Evolutionary conservation across 2,329 filamentous ascomycete species (phyloP).

Genomic region (Fusarium buxicola): DNA sequence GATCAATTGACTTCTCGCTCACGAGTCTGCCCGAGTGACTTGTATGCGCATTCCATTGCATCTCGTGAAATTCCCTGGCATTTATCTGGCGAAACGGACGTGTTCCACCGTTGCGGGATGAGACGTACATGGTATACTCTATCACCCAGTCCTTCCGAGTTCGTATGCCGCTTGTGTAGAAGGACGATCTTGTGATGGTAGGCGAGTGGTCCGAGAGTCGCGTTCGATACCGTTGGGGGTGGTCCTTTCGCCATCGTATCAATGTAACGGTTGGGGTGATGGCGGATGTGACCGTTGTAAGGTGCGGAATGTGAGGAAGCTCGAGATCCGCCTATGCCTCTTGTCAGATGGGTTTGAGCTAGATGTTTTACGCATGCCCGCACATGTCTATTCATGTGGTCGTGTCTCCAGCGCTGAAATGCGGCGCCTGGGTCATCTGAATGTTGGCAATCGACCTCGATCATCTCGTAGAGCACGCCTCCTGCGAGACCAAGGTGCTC

Average conservation of each 20-base stretch:
- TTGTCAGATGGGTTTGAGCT: conserved; percentile 13
- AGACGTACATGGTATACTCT: conserved; percentile 57
- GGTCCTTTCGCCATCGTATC: conserved; percentile 51
- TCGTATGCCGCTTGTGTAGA: conserved; percentile 46
- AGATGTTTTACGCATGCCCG: conserved; percentile 14
- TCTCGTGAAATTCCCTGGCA: conserved; percentile 55
- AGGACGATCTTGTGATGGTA: conserved; percentile 7
- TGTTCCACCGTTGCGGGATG: conserved; percentile 53
- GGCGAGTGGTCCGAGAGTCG: conserved; percentile 55
- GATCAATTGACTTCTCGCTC: conserved; percentile 47
- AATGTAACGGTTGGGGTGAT: conserved; percentile 55
- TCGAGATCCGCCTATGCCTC: conserved; percentile 54
- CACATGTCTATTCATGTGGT: conserved; percentile 59
- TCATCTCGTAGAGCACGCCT: conserved; percentile 60
- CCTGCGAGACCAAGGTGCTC: conserved; percentile 58
- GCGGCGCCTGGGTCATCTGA: conserved; percentile 59
- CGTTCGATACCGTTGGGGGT: conserved; percentile 54
- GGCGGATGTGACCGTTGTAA: conserved; percentile 57
- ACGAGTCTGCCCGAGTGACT: conserved; percentile 49
- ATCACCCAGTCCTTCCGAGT: conserved; percentile 57
- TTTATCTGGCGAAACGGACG: conserved; percentile 52
- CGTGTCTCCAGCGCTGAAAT: conserved; percentile 60
- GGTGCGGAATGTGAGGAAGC: conserved; percentile 60
- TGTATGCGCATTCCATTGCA: conserved; percentile 53
- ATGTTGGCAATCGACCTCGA: conserved; percentile 58